Conservation (phyloP, 2,329 filamentous ascomycete genomes). For the Pseudogymnoascus sp. region DNA sequence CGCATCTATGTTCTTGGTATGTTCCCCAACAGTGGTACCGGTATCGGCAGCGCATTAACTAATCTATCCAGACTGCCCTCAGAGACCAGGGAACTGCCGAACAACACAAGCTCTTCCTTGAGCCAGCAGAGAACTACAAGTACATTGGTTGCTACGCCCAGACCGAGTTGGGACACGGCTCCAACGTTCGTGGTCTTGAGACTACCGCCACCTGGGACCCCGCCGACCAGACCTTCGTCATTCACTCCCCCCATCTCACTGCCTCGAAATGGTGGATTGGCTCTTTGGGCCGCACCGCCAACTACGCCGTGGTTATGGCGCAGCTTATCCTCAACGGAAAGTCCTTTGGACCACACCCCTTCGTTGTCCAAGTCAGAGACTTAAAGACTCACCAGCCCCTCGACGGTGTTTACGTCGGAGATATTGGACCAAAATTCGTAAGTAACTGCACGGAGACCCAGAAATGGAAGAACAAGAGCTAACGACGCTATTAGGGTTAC, state of each 20-base stretch:
- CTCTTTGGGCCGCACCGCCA: conserved; percentile 67
- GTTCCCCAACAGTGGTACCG: conserved; percentile 16
- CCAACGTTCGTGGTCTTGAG: conserved; percentile 58
- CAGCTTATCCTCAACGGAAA: conserved; percentile 65
- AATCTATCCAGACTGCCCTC: conserved; percentile 49
- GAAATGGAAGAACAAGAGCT: not conserved
- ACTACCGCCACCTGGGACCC: conserved; percentile 56
- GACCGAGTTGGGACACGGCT: conserved; percentile 73
- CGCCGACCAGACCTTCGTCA: conserved; percentile 64
- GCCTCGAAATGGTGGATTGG: conserved; percentile 84
- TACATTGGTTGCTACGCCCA: conserved; percentile 75
- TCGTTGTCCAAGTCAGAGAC: conserved; percentile 68
- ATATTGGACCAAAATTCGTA: conserved; percentile 72
- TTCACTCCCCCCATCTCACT: conserved; percentile 67
- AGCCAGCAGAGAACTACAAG: conserved; percentile 61
- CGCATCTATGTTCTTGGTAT: conserved; percentile 59
- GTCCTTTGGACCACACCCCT: conserved; percentile 66
- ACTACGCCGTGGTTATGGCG: conserved; percentile 72
- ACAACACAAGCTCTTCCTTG: conserved; percentile 66
- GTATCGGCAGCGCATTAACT: not conserved
- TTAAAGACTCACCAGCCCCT: conserved; percentile 62
- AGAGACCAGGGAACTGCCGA: conserved; percentile 65
- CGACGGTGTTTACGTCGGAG: conserved; percentile 65
- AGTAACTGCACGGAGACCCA: not conserved
- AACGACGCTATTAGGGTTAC: conserved; percentile 38